Evolutionary conservation across 192 early-diverging fungal species (phyloP), one percentile per base, ranked within the genome.

Genomic region (Oehlia diaphana): DNA sequence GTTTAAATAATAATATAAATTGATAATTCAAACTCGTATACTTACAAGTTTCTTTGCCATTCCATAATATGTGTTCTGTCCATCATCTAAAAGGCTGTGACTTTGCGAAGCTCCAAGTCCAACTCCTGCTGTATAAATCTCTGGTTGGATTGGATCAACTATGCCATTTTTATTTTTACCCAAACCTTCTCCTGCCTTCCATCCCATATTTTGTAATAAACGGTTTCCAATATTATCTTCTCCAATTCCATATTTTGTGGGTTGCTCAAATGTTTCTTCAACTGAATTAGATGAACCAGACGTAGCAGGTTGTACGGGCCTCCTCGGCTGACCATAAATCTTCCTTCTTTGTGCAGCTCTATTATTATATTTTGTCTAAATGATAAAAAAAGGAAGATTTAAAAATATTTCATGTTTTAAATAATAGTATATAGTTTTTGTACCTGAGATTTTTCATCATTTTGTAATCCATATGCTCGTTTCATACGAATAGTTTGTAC

Each of bases 121-220:
- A 58, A 58, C 53, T 58, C 53, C 53, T 58, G 53, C 53, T 21
- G 53, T 21, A 58, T 58, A 58, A 58, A 58, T 58, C 53, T 58
- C 53, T 58, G 68, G 87, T 47, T 87, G 73, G 42, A 89, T 82
- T 3, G 88, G 88, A 9, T 74, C 85, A 28, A 81, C 83, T 63
- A 87, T 89, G 1, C 88, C 88, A 0, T 72, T 80, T 0, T 82
- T 79, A 77, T 83, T 81, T 33, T 84, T 82, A 5, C 90, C 90
- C 16, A 91, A 72, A 4, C 87, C 87, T 53, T 88, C 81, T 12
- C 90, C 92, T 71, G 89, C 88, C 63, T 89, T 88, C 92, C 92
- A 93, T 1, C 92, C 92, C 87, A 92, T 87, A 21, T 86, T 88
- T 39, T 87, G 84, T 66, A 93, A 79, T 69, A 93, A 73, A 3